phyloP scores from a whole-genome alignment of 2,329 filamentous ascomycete genomes.

The Berkeleyomyces rouxiae region DNA sequence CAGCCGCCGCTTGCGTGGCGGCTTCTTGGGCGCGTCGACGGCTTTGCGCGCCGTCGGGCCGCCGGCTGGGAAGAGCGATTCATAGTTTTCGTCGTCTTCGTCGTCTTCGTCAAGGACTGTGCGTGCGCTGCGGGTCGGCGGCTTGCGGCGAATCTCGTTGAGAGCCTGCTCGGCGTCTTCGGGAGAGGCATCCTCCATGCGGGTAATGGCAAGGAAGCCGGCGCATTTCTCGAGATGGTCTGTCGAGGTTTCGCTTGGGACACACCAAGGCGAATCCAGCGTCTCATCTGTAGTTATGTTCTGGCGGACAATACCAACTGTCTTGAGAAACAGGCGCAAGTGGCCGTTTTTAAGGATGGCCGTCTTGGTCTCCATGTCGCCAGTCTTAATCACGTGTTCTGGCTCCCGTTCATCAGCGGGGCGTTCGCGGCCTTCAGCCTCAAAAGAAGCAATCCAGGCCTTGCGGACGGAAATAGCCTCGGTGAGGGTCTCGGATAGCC shows the following conservation, averaged over 20 bases:
- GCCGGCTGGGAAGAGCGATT: conserved; percentile 51
- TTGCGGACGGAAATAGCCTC: conserved; percentile 56
- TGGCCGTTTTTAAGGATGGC: conserved; percentile 83
- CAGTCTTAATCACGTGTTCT: conserved; percentile 36
- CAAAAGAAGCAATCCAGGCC: conserved; percentile 59
- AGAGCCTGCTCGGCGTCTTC: conserved; percentile 58
- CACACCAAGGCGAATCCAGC: conserved; percentile 58
- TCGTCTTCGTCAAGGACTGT: conserved; percentile 41
- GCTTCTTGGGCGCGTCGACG: conserved; percentile 37
- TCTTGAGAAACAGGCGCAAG: conserved; percentile 66
- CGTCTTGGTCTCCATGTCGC: conserved; percentile 47
- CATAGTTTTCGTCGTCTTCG: conserved; percentile 32
- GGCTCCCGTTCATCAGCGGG: neutral
- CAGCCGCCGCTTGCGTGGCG: conserved; percentile 18
- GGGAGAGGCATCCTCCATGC: conserved; percentile 62
- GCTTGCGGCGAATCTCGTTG: conserved; percentile 38
- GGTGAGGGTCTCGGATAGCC: conserved; percentile 58
- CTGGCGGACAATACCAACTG: conserved; percentile 51
- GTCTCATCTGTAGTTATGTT: conserved; percentile 46
- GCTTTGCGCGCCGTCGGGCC: conserved; percentile 42
- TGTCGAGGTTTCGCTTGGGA: conserved; percentile 50
- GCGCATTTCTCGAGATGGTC: conserved; percentile 42
- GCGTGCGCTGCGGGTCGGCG: conserved; percentile 27
- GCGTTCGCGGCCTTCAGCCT: conserved; percentile 30
- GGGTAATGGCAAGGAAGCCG: conserved; percentile 48